Evolutionary conservation across 208 protist species (phyloP), one percentile per base, ranked within the genome.

Genomic region (Tetramitus jugosus): DNA sequence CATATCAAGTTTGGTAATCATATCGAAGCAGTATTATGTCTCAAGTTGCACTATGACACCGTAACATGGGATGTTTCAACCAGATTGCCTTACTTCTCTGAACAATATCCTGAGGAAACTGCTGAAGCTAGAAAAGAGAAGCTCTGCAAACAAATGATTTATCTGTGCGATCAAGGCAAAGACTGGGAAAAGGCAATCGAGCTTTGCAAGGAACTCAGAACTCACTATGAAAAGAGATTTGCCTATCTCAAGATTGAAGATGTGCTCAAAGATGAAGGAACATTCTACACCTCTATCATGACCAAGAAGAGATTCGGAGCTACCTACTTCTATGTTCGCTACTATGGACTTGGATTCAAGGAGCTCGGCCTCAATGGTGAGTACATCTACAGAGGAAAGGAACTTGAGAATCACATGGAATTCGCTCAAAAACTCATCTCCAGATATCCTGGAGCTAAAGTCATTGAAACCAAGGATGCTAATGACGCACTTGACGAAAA

Each of bases 371-470:
- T 62, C 35, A 79, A 64, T 49, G n/a, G 29, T 37, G 60, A 61
- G 53, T 78, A 76, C 46, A 76, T 82, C 52, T 82, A 74, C 26
- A 76, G 62, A 29, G 26, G 43, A 7, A 39, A 65, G 26, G 68
- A 79, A 42, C 45, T 65, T 35, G 72, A 82, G 40, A 76, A 69
- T 53, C 65, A 77, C 10, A 33, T 62, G 23, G 61, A 53, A 17
- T 82, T 82, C 68, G 45, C n/a, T n/a, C 65, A 82, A 29, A 37
- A 52, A 62, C 45, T 82, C 4, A 65, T 56, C 53, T 56, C 3
- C 4, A 69, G 69, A 65, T 82, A 61, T 56, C 76, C 76, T 8
- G 17, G 17, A n/a, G 42, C 37, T 0, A 53, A 53, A 23, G 3
- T 6, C 3, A 23, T 62, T 62, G 26, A 62, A n/a, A 3, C 14